These are phyloP conservation scores for Candida fluviatilis DNA, from an alignment of 805 yeast genomes.

Conservation along the genomic window DNA sequence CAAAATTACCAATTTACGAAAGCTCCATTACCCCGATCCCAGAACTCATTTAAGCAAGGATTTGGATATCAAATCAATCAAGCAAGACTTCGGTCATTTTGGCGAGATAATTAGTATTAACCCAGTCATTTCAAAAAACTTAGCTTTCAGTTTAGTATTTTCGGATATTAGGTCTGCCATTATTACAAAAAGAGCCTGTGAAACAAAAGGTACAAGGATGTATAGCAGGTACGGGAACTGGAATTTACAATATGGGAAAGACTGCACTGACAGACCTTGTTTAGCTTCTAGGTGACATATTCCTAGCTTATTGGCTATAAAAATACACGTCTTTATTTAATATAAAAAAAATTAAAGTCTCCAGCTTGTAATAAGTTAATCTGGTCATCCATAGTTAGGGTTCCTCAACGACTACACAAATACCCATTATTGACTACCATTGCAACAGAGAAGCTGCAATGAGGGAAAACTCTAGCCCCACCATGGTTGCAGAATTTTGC, in stretches of 20 bases:
- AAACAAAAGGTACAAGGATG: slow-evolving; percentile 27
- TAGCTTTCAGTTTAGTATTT: slow-evolving; percentile 59
- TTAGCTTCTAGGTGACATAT: slow-evolving; percentile 13
- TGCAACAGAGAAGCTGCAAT: too few relatives aligned
- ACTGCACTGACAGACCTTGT: slow-evolving; percentile 59
- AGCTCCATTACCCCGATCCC: slow-evolving; percentile 41
- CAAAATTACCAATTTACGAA: slow-evolving; percentile 20
- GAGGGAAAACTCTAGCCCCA: too few relatives aligned
- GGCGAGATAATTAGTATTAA: slow-evolving; percentile 60
- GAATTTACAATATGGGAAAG: slow-evolving; percentile 65
- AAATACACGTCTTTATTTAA: too few relatives aligned
- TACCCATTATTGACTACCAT: too few relatives aligned
- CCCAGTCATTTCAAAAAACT: slow-evolving; percentile 63
- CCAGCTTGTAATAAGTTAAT: too few relatives aligned
- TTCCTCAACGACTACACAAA: too few relatives aligned
- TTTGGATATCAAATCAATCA: slow-evolving; percentile 43
- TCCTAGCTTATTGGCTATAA: too few relatives aligned
- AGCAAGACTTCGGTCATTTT: slow-evolving; percentile 47
- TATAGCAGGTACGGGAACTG: slow-evolving; percentile 51
- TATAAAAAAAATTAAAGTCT: too few relatives aligned
- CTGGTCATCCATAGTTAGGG: too few relatives aligned
- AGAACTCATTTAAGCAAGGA: slow-evolving; percentile 34
- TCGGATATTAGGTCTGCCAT: slow-evolving; percentile 58
- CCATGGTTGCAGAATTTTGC: background rate
- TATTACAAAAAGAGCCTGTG: slow-evolving; percentile 47